Percentiles rank a stretch among this genome's conserved stretches.
These are phyloP conservation scores for Plasmodium adleri DNA, from an alignment of 169 alveolate species.

Conservation along the genomic window DNA sequence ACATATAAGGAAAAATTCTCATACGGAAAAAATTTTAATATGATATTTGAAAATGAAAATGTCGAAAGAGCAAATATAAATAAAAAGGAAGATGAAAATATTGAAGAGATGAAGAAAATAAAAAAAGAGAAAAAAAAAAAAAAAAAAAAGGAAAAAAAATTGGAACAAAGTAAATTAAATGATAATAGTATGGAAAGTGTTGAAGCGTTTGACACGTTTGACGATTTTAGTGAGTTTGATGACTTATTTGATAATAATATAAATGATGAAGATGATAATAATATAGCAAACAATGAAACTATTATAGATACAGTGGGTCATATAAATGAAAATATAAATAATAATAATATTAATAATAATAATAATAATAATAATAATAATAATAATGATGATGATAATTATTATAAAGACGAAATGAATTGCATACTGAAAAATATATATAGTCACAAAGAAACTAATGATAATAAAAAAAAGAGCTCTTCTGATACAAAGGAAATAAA, in stretches of 20 bases:
- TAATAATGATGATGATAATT: neutral
- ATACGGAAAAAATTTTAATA: neutral
- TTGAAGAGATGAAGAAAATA: neutral
- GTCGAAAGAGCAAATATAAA: neutral
- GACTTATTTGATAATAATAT: slow-evolving; percentile 22
- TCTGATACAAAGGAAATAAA: neutral
- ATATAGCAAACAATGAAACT: slow-evolving; percentile 1
- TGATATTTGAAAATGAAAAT: neutral
- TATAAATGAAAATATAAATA: neutral
- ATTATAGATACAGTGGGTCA: neutral
- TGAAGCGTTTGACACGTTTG: slow-evolving; percentile 23
- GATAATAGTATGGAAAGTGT: too few relatives aligned
- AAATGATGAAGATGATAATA: slow-evolving; percentile 5
- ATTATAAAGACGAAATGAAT: slow-evolving; percentile 45
- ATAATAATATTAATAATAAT: neutral
- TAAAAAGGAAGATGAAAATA: neutral
- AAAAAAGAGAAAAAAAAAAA: slow-evolving; percentile 8
- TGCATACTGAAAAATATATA: slow-evolving; percentile 31
- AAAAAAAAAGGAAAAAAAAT: slow-evolving; percentile 29
- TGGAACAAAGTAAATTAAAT: neutral
- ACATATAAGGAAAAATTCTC: too few relatives aligned
- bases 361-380: neutral
- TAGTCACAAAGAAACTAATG: neutral
- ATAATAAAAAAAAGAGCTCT: neutral
- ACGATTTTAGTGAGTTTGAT: slow-evolving; percentile 41